Percentiles rank a stretch among this genome's conserved stretches.
These are phyloP conservation scores for Coleophoma crateriformis DNA, from an alignment of 2,329 filamentous ascomycete genomes.

Conservation along the genomic window DNA sequence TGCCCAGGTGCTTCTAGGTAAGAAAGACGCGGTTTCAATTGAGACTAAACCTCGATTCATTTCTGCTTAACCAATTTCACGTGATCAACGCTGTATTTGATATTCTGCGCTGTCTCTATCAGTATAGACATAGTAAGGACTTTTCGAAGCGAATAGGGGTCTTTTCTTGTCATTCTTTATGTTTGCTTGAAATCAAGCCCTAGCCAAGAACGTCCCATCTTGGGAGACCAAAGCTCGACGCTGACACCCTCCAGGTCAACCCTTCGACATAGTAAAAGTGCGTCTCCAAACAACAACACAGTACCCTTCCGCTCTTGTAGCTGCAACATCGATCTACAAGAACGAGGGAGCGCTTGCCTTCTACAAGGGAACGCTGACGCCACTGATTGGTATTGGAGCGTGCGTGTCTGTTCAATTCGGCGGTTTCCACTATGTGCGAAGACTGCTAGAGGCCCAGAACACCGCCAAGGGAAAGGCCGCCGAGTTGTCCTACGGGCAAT, in stretches of 20 bases:
- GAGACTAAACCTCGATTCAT: slow-evolving; percentile 18
- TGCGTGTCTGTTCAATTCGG: slow-evolving; percentile 99
- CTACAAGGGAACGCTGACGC: slow-evolving; percentile 97
- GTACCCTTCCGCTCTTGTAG: slow-evolving; percentile 75
- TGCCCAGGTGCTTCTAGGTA: slow-evolving; percentile 90
- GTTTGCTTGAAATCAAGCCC: neutral
- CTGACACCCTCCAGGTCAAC: slow-evolving; percentile 47
- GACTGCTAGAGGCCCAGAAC: slow-evolving; percentile 77
- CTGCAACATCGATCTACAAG: slow-evolving; percentile 77
- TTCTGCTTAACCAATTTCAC: neutral
- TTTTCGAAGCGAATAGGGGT: no score
- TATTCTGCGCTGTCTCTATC: no score
- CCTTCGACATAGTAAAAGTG: slow-evolving; percentile 94
- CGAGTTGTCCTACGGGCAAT: slow-evolving; percentile 73
- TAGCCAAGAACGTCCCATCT: slow-evolving; percentile 5
- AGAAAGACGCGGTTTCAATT: slow-evolving; percentile 21
- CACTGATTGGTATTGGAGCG: slow-evolving; percentile 90
- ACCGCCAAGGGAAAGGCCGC: slow-evolving; percentile 32
- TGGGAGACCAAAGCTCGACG: slow-evolving; percentile 4
- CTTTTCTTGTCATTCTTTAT: no score
- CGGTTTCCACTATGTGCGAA: slow-evolving; percentile 88
- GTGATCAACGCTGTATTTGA: neutral
- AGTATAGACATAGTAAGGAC: no score
- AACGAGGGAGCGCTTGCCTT: slow-evolving; percentile 88
- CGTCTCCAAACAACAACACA: slow-evolving; percentile 83